Evolutionary conservation across 177 flowering plant species (phyloP).

Genomic region (Vitis hybrid): DNA sequence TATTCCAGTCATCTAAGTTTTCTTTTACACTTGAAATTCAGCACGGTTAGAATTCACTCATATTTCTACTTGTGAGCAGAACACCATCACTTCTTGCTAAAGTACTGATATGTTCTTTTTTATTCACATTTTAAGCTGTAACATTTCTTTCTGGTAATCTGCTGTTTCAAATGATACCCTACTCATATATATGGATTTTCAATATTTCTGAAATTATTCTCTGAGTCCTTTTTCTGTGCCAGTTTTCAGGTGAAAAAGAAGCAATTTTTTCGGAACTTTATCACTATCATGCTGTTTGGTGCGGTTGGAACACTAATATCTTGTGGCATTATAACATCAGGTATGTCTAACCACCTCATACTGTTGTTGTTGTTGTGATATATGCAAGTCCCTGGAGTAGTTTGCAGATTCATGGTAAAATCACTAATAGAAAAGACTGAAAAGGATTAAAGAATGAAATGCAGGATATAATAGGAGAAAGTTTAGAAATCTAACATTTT

Average conservation of each 20-base stretch:
- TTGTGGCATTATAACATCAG: conserved; percentile 31
- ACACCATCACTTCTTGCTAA: not conserved
- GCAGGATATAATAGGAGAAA: too few species aligned
- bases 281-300: conserved; percentile 42
- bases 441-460: too few species aligned
- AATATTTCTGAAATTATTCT: not conserved
- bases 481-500: too few species aligned
- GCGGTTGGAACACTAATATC: conserved; percentile 46
- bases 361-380: not conserved
- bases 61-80: not conserved
- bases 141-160: not conserved
- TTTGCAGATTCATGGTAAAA: not conserved
- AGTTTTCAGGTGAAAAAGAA: conserved; percentile 58
- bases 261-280: conserved; percentile 46
- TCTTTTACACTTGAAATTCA: not conserved
- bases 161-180: not conserved
- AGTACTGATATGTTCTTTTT: not conserved
- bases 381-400: not conserved
- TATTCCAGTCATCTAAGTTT: not conserved
- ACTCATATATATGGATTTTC: not conserved
- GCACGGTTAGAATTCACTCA: not conserved
- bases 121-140: not conserved
- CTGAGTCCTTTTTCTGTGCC: conserved; percentile 1
- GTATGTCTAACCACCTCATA: conserved; percentile 14
- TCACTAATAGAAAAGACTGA: too few species aligned